Evolutionary conservation across 2,329 filamentous ascomycete species (phyloP).

Genomic region (Fusarium floridanum): DNA sequence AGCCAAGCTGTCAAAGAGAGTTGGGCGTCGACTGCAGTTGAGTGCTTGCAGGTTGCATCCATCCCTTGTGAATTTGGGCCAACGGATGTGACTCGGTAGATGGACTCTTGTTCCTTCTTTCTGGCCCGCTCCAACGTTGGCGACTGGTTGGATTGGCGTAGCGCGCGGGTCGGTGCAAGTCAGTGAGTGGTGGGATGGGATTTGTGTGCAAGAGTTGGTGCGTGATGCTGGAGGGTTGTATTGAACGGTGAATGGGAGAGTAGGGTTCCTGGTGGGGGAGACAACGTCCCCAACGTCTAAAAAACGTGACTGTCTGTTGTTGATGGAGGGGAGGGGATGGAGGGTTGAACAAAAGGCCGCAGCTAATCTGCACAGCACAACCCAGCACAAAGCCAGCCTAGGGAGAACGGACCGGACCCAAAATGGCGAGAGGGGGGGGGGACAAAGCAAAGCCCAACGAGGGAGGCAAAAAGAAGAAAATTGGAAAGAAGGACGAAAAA

Average conservation of each 20-base stretch:
- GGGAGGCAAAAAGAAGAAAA: conserved; percentile 14
- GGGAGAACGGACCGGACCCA: background rate
- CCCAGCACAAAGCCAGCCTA: conserved; percentile 2
- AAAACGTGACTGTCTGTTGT: conserved; percentile 14
- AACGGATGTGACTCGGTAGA: conserved; percentile 27
- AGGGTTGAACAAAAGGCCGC: conserved; percentile 38
- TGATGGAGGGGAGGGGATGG: background rate
- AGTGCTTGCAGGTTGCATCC: conserved; percentile 37
- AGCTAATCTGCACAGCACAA: conserved; percentile 5
- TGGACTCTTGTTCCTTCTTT: conserved; percentile 17
- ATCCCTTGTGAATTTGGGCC: conserved; percentile 29
- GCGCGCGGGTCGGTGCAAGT: conserved; percentile 39
- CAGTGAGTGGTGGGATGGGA: conserved; percentile 26
- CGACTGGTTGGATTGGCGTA: conserved; percentile 27
- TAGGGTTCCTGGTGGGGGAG: conserved; percentile 26
- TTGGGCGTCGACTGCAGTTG: conserved; percentile 30
- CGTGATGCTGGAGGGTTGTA: conserved; percentile 31
- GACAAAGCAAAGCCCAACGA: conserved; percentile 10
- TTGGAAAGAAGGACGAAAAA: conserved; percentile 23
- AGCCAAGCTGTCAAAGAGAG: conserved; percentile 36
- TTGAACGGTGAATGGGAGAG: conserved; percentile 31
- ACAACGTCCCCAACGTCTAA: conserved; percentile 18
- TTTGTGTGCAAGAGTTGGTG: conserved; percentile 5
- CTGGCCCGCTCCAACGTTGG: conserved; percentile 3
- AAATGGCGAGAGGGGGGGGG: background rate